Evolutionary conservation across 495 filamentous ascomycete genomes (phyloP), one percentile per base, ranked within the genome.

Genomic region (Cetradonia linearis): DNA sequence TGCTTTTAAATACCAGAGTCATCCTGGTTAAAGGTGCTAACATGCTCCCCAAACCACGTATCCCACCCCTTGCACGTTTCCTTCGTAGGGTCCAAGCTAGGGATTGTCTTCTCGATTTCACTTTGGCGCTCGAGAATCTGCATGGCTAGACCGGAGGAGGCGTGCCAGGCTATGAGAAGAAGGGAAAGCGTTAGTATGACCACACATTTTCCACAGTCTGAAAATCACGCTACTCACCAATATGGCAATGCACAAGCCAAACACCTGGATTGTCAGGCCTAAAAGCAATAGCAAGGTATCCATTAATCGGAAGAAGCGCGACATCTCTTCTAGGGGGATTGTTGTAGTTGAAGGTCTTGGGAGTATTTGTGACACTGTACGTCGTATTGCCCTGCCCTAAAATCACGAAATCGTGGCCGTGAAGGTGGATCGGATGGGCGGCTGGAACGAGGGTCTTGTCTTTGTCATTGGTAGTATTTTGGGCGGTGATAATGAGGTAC

Each of bases 231-330:
- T 27, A 6, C 57, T 53, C 10, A 59, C 57, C 57, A 53, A 83
- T 80, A 56, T 83, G 81, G 68, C 81, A 83, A 61, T 84, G 80
- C 56, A 81, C 67, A 9, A 78, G 68, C 81, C 81, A 84, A 1
- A 74, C 68, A 9, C 80, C 79, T 9, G 78, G 78, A 62, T 83
- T 83, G 60, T 83, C 79, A 25, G 76, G 74, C 69, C 73, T 68
- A 65, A 81, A 82, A 13, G 70, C 80, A 9, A 83, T 71, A 13
- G 76, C 75, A 13, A 82, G 61, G 52, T 76, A 76, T 2, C 81
- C 80, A 27, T 53, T 59, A 0, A 63, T 46, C 3, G 74, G 74
- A 0, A 84, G 65, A 62, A 79, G 67, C 3, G 77, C 79, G 7
- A 77, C 75, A 59, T 83, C 81, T 25, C 81, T 73, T 23, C 81